phyloP scores from a whole-genome alignment of 108 stramenopile genomes.

The Skeletonema tropicum region DNA sequence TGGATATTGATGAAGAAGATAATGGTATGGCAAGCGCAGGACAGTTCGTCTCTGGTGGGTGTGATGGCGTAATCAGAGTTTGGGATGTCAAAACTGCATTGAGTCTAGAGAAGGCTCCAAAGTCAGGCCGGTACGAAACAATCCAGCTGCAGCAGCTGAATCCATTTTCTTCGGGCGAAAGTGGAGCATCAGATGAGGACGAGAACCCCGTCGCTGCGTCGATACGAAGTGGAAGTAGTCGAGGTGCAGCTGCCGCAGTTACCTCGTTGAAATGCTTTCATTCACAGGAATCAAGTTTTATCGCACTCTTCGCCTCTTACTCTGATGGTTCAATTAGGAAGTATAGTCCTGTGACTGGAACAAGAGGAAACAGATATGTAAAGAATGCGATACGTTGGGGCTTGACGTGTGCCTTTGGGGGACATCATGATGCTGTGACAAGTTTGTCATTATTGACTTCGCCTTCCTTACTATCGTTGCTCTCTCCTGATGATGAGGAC shows the following conservation, averaged over 20 bases:
- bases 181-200: neutral
- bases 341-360: constrained; percentile 31
- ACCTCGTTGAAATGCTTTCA: constrained; percentile 30
- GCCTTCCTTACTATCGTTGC: neutral
- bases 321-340: constrained; percentile 26
- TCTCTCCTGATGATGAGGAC: constrained; percentile 4
- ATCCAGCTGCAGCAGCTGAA: constrained; percentile 21
- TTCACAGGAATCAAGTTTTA: neutral
- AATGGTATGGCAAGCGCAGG: constrained; percentile 15
- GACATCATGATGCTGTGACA: constrained; percentile 1
- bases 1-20: neutral
- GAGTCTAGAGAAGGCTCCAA: constrained; percentile 26
- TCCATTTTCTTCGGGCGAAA: neutral
- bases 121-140: constrained; percentile 29
- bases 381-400: constrained; percentile 32
- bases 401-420: constrained; percentile 16
- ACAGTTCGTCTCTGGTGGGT: constrained; percentile 33
- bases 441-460: constrained; percentile 27
- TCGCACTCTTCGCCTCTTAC: constrained; percentile 32
- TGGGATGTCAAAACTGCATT: constrained; percentile 36
- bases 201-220: neutral
- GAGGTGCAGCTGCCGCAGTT: constrained; percentile 10
- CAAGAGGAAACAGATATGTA: constrained; percentile 1
- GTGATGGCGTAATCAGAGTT: constrained; percentile 23
- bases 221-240: neutral